phyloP scores from a whole-genome alignment of 1,139 yeast species.

The Sugiyamaella neomexicana region DNA sequence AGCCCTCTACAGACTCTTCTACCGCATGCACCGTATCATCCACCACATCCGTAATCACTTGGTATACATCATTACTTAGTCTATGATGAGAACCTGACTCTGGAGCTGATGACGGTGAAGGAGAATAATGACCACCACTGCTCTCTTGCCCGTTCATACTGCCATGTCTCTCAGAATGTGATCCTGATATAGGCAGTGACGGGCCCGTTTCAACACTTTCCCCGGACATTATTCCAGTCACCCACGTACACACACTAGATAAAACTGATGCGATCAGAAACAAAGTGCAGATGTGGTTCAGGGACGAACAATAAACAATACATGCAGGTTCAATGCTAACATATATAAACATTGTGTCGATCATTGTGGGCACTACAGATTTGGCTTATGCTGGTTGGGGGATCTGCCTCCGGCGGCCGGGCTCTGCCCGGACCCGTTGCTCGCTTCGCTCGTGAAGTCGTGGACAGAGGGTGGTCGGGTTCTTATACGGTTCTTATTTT shows the following conservation, averaged over 20 bases:
- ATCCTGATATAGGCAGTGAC: too few species aligned
- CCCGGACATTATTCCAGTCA: too few species aligned
- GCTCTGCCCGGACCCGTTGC: constrained; percentile 4
- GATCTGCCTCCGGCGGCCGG: not conserved
- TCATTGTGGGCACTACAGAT: not conserved
- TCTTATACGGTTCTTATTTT: too few species aligned
- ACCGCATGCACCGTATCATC: not conserved
- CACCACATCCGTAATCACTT: not conserved
- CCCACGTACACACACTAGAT: not conserved
- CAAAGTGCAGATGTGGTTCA: not conserved
- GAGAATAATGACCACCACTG: not conserved
- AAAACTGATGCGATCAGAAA: not conserved
- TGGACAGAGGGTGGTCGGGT: too few species aligned
- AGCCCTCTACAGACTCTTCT: not conserved
- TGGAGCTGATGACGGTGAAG: not conserved
- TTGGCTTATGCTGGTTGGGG: not conserved
- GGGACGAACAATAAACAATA: not conserved
- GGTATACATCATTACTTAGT: not conserved
- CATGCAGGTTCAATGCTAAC: not conserved
- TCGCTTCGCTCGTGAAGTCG: not conserved
- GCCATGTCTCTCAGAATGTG: not conserved
- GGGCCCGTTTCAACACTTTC: too few species aligned
- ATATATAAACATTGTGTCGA: not conserved
- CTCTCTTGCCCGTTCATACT: not conserved
- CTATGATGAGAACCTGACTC: not conserved